Conservation (phyloP, 345 rosid genomes). For the Euclidium syriacum region DNA sequence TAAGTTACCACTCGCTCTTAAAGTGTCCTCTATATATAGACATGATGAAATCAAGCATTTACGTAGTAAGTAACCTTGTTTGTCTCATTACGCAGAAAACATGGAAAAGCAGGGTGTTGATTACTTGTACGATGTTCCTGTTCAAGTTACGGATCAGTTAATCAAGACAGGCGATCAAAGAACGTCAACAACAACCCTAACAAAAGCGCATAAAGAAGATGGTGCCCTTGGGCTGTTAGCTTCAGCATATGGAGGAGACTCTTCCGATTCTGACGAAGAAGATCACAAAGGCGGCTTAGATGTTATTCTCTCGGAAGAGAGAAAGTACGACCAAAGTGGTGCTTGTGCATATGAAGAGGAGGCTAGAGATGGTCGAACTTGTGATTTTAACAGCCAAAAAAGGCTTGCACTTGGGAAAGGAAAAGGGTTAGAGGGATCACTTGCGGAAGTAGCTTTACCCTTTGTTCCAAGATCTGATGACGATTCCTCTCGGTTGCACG, state of each 20-base stretch:
- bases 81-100: conserved; percentile 42
- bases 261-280: conserved; percentile 91
- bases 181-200: conserved; percentile 28
- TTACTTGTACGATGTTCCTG: conserved; percentile 44
- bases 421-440: conserved; percentile 19
- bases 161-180: conserved; percentile 31
- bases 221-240: conserved; percentile 83
- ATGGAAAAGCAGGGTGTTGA: conserved; percentile 25
- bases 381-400: conserved; percentile 33
- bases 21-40: not conserved
- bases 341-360: conserved; percentile 31
- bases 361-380: conserved; percentile 31
- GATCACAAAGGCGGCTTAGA: conserved; percentile 33
- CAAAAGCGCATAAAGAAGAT: conserved; percentile 26
- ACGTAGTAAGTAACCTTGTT: conserved; percentile 19
- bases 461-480: conserved; percentile 51
- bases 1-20: conserved; percentile 34
- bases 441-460: conserved; percentile 28
- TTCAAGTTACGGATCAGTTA: conserved; percentile 35
- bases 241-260: conserved; percentile 79
- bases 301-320: conserved; percentile 25
- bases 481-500: conserved; percentile 77
- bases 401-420: conserved; percentile 28
- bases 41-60: not conserved
- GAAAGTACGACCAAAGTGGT: conserved; percentile 20